Evolutionary conservation across 1,139 yeast genomes (phyloP), one percentile per base, ranked within the genome.

Genomic region (Ogataea hybrid): DNA sequence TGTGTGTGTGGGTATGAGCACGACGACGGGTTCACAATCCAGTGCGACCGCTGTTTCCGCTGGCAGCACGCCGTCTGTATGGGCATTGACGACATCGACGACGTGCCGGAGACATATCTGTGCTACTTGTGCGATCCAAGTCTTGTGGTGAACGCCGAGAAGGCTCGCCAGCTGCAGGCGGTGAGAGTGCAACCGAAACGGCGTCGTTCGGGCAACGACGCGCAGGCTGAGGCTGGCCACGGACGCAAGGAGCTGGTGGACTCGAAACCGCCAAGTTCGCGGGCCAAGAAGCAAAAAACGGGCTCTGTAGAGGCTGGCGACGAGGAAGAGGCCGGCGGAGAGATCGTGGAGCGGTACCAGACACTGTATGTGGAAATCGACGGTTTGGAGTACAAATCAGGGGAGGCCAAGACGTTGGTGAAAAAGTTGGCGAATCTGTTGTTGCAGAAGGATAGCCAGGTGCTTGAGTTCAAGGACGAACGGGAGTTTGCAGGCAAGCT

Each of bases 61-160:
- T 90, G 97, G 97, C 96, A 89, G 60, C 97, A 90, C 65, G 90
- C 95, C 34, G 71, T 79, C 18, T 90, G 97, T 64, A 88, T 87
- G 77, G 86, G 85, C 7, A 86, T 84, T 51, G 72, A 71, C 39
- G 76, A 83, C 37, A 81, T 77, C 45, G 84, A 78, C 25, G 81
- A 83, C 44, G 94, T 83, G 0, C 96, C 96, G 0, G 96, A 87
- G 48, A 81, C 80, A 42, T 90, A 86, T 60, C 71, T 79, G 35
- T 90, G 98, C 61, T 87, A 86, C 61, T 73, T 71, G 42, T 92
- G 97, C 65, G 84, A 82, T 48, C 50, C 56, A 17, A 69, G 68
- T 45, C 72, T 86, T 67, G 73, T 77, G 14, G 71, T 79, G 16
- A 76, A 79, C 57, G 69, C 69, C 4, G 67, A 68, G 32, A 62